Evolutionary conservation across 1,284 basidiomycete species (phyloP).

Genomic region (Moesziomyces aphidis): DNA sequence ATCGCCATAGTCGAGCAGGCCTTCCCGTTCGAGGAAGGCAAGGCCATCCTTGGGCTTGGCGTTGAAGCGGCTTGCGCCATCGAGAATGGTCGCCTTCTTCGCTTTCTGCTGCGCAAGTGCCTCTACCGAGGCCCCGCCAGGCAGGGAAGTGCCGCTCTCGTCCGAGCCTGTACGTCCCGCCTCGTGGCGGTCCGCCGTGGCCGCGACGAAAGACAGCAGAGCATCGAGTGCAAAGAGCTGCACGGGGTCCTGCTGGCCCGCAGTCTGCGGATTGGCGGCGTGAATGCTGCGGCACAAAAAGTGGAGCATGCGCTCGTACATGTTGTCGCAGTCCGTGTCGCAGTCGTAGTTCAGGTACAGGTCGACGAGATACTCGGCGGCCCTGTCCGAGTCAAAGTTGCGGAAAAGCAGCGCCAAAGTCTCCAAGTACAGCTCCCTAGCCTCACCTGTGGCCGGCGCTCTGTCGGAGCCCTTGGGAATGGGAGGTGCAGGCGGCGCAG

Average conservation of each 20-base stretch:
- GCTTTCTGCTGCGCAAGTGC: constrained; percentile 80
- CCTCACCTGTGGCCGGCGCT: constrained; percentile 78
- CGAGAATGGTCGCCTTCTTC: constrained; percentile 85
- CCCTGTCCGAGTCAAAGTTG: constrained; percentile 66
- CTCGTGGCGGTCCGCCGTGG: constrained; percentile 84
- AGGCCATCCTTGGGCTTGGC: constrained; percentile 93
- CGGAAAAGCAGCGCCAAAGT: constrained; percentile 80
- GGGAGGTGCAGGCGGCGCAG: constrained; percentile 70
- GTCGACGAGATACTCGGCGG: constrained; percentile 90
- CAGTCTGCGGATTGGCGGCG: constrained; percentile 74
- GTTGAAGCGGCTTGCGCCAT: constrained; percentile 90
- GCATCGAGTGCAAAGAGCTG: constrained; percentile 92
- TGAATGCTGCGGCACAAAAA: constrained; percentile 76
- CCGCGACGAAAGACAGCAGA: constrained; percentile 84
- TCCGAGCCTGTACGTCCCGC: constrained; percentile 69
- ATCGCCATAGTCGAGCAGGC: constrained; percentile 74
- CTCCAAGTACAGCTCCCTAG: constrained; percentile 89
- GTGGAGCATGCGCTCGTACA: constrained; percentile 90
- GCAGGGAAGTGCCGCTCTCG: constrained; percentile 18
- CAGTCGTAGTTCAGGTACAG: constrained; percentile 97
- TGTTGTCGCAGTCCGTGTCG: constrained; percentile 93
- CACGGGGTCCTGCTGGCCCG: constrained; percentile 81
- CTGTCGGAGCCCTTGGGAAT: constrained; percentile 75
- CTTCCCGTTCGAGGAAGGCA: constrained; percentile 75
- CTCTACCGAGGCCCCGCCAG: constrained; percentile 70